phyloP scores from a whole-genome alignment of 1,284 basidiomycete genomes.

The Leccinum griseonigrum region DNA sequence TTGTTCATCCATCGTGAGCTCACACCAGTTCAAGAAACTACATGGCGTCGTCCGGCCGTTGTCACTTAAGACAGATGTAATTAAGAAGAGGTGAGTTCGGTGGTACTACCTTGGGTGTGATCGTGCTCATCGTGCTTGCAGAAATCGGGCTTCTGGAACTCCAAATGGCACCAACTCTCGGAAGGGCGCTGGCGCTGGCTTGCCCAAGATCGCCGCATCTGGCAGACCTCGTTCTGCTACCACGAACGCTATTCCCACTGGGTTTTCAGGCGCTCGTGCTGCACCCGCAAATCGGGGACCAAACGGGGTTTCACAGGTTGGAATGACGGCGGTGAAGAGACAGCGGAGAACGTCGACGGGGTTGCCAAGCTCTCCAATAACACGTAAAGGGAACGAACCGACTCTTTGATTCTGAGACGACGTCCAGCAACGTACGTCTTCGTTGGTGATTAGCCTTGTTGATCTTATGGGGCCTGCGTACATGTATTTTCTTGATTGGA shows the following conservation, averaged over 20 bases:
- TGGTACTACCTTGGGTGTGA: background rate
- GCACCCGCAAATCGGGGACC: slow-evolving; percentile 35
- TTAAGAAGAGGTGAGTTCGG: slow-evolving; percentile 83
- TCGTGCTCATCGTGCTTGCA: slow-evolving; percentile 30
- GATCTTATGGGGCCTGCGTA: slow-evolving; percentile 20
- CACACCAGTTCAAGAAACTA: slow-evolving; percentile 63
- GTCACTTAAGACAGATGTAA: slow-evolving; percentile 95
- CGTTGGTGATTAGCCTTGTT: background rate
- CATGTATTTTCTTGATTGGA: slow-evolving; percentile 35
- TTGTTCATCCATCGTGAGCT: slow-evolving; percentile 15
- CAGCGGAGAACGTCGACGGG: slow-evolving; percentile 73
- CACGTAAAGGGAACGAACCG: slow-evolving; percentile 36
- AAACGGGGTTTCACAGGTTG: slow-evolving; percentile 21
- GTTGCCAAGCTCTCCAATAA: slow-evolving; percentile 37
- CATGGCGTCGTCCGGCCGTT: slow-evolving; percentile 93
- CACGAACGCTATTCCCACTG: slow-evolving; percentile 54
- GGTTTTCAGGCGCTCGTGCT: slow-evolving; percentile 40
- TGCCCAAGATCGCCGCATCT: slow-evolving; percentile 71
- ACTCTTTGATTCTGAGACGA: slow-evolving; percentile 14
- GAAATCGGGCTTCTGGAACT: slow-evolving; percentile 76
- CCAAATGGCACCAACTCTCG: slow-evolving; percentile 56
- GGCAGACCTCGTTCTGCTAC: slow-evolving; percentile 49
- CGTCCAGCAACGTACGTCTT: slow-evolving; percentile 5
- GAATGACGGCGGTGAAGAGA: slow-evolving; percentile 63
- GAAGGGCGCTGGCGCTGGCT: slow-evolving; percentile 49